A percentile compares a stretch with the other conserved stretches of the same genome.
Evolutionary conservation across 177 flowering plant genomes (phyloP).

Genomic region (Telopea speciosissima): DNA sequence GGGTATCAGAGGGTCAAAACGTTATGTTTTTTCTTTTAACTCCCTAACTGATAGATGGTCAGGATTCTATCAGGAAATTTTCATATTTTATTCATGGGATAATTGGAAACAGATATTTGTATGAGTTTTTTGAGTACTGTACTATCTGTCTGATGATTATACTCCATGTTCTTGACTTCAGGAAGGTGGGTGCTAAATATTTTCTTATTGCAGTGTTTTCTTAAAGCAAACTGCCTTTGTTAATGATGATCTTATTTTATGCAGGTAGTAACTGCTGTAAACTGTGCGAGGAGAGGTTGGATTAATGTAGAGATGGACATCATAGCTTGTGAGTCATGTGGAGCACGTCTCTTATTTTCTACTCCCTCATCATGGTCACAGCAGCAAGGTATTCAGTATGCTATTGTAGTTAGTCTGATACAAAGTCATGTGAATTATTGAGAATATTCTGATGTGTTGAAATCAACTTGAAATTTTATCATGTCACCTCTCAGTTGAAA

Average conservation of each 20-base stretch:
- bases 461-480: background rate
- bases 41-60: background rate
- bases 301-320: constrained; percentile 78
- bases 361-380: constrained; percentile 79
- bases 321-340: constrained; percentile 87
- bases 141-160: no score
- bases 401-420: background rate
- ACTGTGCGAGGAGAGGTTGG: constrained; percentile 98
- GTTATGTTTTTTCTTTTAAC: background rate
- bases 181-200: background rate
- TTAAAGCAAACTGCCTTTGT: background rate
- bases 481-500: constrained; percentile 59
- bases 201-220: background rate
- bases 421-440: background rate
- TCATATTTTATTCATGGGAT: background rate
- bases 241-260: constrained; percentile 5
- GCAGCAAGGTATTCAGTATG: constrained; percentile 57
- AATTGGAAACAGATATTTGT: no score
- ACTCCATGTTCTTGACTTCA: background rate
- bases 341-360: constrained; percentile 81
- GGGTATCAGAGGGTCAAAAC: background rate
- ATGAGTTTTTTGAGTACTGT: no score
- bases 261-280: constrained; percentile 83
- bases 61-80: background rate
- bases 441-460: background rate